phyloP scores from a whole-genome alignment of 768 basidiomycete species.

The Jaapia argillacea region DNA sequence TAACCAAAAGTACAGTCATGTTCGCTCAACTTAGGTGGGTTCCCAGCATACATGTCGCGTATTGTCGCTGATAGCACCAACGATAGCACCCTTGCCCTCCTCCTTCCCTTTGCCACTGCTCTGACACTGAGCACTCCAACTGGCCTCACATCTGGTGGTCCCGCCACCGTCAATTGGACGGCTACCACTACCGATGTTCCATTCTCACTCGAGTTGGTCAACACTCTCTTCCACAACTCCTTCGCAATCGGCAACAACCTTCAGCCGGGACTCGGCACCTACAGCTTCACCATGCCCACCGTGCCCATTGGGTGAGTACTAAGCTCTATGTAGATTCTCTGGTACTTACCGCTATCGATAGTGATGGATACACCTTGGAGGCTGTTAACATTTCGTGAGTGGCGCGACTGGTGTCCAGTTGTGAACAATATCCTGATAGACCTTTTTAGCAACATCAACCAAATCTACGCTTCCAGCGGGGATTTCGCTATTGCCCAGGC shows the following conservation, averaged over 20 bases:
- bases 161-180: constrained; percentile 38
- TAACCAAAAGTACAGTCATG: no score
- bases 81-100: constrained; percentile 29
- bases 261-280: constrained; percentile 18
- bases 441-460: constrained; percentile 29
- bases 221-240: constrained; percentile 38
- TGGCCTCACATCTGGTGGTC: constrained; percentile 21
- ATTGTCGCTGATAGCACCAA: neutral
- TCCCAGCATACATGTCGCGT: neutral
- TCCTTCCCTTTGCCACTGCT: constrained; percentile 34
- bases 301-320: constrained; percentile 36
- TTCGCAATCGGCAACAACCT: constrained; percentile 51
- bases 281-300: constrained; percentile 34
- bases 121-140: constrained; percentile 30
- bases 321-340: constrained; percentile 2
- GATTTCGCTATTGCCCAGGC: constrained; percentile 31
- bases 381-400: constrained; percentile 33
- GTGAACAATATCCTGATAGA: neutral
- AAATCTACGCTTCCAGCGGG: constrained; percentile 28
- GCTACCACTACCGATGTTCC: constrained; percentile 31
- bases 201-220: constrained; percentile 38
- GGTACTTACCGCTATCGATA: constrained; percentile 11
- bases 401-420: no score
- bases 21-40: constrained; percentile 38
- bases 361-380: constrained; percentile 37